Evolutionary conservation across 2,329 filamentous ascomycete genomes (phyloP).

Genomic region (Aspergillus spinulosporus): DNA sequence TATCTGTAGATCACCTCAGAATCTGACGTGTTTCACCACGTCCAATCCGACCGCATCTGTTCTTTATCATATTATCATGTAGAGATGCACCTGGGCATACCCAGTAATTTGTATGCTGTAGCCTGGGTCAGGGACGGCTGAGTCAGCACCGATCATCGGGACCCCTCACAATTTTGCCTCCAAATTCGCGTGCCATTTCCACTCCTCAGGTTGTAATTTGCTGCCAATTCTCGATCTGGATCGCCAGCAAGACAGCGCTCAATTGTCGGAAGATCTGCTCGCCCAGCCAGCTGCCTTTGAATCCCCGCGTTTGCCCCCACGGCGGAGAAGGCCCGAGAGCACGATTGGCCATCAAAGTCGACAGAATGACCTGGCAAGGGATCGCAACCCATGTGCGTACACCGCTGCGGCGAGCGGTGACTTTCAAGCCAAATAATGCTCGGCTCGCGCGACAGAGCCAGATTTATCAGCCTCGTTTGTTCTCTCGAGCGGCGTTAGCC

Average conservation of each 20-base stretch:
- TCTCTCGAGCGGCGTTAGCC: constrained; percentile 18
- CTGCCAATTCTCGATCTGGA: constrained; percentile 6
- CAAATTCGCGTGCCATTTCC: constrained; percentile 13
- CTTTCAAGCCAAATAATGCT: constrained; percentile 33
- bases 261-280: constrained; percentile 3
- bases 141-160: constrained; percentile 16
- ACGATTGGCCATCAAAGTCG: constrained; percentile 17
- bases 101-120: not conserved
- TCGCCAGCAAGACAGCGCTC: constrained; percentile 9
- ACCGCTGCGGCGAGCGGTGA: constrained; percentile 28
- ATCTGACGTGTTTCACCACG: not conserved
- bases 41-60: not conserved
- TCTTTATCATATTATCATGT: not conserved
- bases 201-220: constrained; percentile 1
- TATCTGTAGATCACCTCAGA: not conserved
- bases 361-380: constrained; percentile 34
- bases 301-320: constrained; percentile 20
- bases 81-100: not conserved
- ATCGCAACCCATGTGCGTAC: constrained; percentile 33
- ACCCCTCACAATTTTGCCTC: not conserved
- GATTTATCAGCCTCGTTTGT: constrained; percentile 15
- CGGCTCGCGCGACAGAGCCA: constrained; percentile 24
- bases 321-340: constrained; percentile 16
- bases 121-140: constrained; percentile 10
- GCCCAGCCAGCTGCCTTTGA: constrained; percentile 9